These are phyloP conservation scores for Medicago arabica DNA, from an alignment of 306 rosid genomes.

Conservation along the genomic window DNA sequence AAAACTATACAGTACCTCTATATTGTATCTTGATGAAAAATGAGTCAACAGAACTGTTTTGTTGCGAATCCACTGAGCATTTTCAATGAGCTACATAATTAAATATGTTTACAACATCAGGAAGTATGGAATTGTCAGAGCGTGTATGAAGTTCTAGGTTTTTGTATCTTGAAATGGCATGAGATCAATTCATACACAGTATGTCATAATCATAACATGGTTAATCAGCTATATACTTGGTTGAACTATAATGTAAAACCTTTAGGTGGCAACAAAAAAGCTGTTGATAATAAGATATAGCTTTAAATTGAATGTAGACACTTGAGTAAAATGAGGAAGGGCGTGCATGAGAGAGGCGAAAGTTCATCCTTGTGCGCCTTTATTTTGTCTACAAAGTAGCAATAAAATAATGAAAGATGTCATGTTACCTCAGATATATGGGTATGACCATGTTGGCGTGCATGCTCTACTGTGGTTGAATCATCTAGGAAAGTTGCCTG, in stretches of 20 bases:
- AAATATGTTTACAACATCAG: constrained; percentile 19
- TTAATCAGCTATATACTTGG: constrained; percentile 8
- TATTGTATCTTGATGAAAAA: constrained; percentile 87
- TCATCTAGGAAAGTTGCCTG: constrained; percentile 97
- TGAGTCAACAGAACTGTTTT: constrained; percentile 88
- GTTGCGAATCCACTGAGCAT: constrained; percentile 91
- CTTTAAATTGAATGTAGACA: constrained; percentile 2
- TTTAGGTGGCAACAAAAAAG: constrained; percentile 2
- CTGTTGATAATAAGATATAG: neutral
- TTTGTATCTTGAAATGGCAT: constrained; percentile 9
- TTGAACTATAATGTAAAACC: constrained; percentile 13
- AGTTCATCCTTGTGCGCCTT: constrained; percentile 15
- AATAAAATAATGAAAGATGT: constrained; percentile 28
- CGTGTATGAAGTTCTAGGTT: constrained; percentile 4
- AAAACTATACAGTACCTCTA: constrained; percentile 69
- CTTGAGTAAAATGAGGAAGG: constrained; percentile 18
- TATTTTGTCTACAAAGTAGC: constrained; percentile 29
- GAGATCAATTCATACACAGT: constrained; percentile 16
- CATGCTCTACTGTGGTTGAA: constrained; percentile 77
- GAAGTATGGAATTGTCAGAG: constrained; percentile 2
- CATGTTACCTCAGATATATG: constrained; percentile 77
- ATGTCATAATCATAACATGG: neutral
- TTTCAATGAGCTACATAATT: constrained; percentile 69
- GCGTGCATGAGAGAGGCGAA: neutral
- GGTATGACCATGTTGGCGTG: constrained; percentile 87